These are phyloP conservation scores for Calonectria pseudoreteaudii DNA, from an alignment of 2,329 filamentous ascomycete genomes.

Conservation along the genomic window DNA sequence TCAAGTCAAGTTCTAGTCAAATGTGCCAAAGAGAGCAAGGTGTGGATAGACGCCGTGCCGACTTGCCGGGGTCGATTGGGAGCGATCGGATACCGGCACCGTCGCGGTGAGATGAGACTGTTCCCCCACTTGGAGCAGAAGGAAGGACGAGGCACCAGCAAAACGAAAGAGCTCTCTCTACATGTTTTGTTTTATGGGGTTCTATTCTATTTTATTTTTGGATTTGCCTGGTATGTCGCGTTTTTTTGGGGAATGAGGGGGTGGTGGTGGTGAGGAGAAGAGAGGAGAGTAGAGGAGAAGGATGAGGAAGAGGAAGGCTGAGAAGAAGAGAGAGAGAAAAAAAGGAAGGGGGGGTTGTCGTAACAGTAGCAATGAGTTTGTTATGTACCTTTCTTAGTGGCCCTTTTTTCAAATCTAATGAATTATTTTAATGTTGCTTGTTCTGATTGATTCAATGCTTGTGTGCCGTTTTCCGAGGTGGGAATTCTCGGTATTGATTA, in stretches of 20 bases:
- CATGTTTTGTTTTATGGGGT: not conserved
- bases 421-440: not conserved
- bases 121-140: constrained; percentile 35
- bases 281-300: not conserved
- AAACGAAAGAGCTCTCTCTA: not conserved
- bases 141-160: not conserved
- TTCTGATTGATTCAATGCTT: not conserved
- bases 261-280: no score
- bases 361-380: not conserved
- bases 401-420: not conserved
- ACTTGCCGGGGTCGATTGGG: constrained; percentile 46
- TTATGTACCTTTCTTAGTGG: not conserved
- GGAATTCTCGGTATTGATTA: not conserved
- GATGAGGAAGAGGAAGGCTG: not conserved
- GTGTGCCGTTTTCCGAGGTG: not conserved
- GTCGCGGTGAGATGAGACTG: constrained; percentile 46
- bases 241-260: not conserved
- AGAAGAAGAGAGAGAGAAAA: not conserved
- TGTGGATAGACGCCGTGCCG: constrained; percentile 43
- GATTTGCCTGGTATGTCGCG: not conserved
- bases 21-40: constrained; percentile 19
- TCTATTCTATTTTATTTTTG: not conserved
- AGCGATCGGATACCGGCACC: constrained; percentile 45
- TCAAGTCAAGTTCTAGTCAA: constrained; percentile 6
- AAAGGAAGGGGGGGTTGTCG: not conserved